These are phyloP conservation scores for Pythium brassicae DNA, from an alignment of 352 stramenopile genomes.

Conservation along the genomic window DNA sequence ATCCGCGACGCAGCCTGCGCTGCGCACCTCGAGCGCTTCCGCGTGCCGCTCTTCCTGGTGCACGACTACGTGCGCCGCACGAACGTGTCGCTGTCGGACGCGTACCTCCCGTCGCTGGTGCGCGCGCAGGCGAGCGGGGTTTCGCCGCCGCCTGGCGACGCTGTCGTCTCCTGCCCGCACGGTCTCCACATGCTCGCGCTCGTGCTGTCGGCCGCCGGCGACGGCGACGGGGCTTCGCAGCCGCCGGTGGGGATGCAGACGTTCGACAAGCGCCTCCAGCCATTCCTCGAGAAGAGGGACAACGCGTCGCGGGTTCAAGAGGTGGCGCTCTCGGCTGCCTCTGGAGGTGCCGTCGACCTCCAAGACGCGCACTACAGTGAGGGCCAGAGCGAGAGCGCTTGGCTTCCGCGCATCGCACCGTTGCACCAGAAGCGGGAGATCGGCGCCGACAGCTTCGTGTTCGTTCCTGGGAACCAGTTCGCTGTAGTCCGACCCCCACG, in stretches of 20 bases:
- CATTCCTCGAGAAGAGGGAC: constrained; percentile 11
- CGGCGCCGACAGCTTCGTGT: constrained; percentile 25
- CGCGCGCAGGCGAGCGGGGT: constrained; percentile 1
- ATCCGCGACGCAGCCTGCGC: constrained; percentile 27
- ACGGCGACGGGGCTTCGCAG: background rate
- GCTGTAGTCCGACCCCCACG: constrained; percentile 16
- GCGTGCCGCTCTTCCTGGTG: constrained; percentile 42
- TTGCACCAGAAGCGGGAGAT: constrained; percentile 16
- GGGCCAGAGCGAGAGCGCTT: background rate
- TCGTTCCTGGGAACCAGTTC: constrained; percentile 42
- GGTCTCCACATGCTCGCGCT: constrained; percentile 55
- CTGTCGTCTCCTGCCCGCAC: constrained; percentile 42
- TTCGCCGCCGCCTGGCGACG: background rate
- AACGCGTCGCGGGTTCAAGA: constrained; percentile 13
- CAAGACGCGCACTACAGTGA: too few relatives aligned
- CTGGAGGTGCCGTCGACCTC: background rate
- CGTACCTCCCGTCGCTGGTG: constrained; percentile 34
- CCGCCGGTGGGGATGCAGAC: constrained; percentile 14
- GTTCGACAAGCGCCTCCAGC: constrained; percentile 27
- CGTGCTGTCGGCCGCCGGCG: constrained; percentile 7
- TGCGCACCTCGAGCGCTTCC: constrained; percentile 34
- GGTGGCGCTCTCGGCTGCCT: constrained; percentile 15
- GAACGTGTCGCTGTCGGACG: constrained; percentile 23
- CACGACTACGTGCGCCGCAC: constrained; percentile 74
- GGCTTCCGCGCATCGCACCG: constrained; percentile 15